Conservation (phyloP, 768 basidiomycete species). For the Mycena latifolia region DNA sequence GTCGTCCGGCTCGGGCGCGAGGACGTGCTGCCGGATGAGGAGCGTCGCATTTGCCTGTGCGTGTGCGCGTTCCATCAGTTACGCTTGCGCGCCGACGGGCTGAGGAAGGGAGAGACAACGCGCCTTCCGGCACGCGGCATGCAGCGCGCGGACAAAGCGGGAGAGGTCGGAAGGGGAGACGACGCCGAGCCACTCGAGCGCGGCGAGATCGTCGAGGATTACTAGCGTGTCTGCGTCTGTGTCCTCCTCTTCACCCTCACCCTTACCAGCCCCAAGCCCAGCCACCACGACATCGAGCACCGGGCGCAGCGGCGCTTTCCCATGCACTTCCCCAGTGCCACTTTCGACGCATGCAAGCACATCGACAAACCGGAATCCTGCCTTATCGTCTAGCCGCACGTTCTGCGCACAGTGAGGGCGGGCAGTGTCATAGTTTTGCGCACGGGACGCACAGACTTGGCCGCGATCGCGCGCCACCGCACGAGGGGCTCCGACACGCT, state of each 20-base stretch:
- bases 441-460: too few relatives aligned
- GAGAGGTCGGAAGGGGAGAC: slow-evolving; percentile 58
- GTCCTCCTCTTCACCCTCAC: too few relatives aligned
- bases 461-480: slow-evolving; percentile 73
- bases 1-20: slow-evolving; percentile 54
- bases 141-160: slow-evolving; percentile 72
- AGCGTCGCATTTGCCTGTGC: slow-evolving; percentile 66
- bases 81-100: too few relatives aligned
- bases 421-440: too few relatives aligned
- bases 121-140: slow-evolving; percentile 69
- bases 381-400: slow-evolving; percentile 51
- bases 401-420: slow-evolving; percentile 45
- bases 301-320: slow-evolving; percentile 46
- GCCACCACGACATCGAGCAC: slow-evolving; percentile 52
- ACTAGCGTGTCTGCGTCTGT: slow-evolving; percentile 62
- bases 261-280: slow-evolving; percentile 36
- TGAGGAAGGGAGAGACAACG: background rate
- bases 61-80: background rate
- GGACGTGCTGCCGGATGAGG: slow-evolving; percentile 74
- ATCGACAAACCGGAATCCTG: slow-evolving; percentile 67
- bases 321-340: too few relatives aligned
- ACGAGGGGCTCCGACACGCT: slow-evolving; percentile 68
- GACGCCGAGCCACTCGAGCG: slow-evolving; percentile 80
- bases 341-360: too few relatives aligned
- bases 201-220: slow-evolving; percentile 78